Conservation (phyloP, 257 asterid species). For the Marsdenia floribunda region DNA sequence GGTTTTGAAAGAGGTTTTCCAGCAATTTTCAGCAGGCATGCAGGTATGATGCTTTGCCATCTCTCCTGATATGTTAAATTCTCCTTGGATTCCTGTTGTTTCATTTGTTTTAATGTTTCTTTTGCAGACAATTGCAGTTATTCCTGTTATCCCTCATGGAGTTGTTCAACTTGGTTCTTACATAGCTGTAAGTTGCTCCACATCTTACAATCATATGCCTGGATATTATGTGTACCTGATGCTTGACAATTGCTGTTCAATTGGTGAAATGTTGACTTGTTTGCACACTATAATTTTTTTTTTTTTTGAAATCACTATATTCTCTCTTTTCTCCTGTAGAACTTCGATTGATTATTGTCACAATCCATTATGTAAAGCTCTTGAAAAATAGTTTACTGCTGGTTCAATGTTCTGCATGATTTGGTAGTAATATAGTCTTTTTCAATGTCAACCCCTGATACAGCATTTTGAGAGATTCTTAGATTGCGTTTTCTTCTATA, state of each 20-base stretch:
- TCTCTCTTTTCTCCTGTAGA: not conserved
- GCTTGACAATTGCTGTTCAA: not conserved
- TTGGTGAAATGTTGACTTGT: not conserved
- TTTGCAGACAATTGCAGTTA: slow-evolving; percentile 71
- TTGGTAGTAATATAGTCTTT: not conserved
- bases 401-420: not conserved
- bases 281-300: not conserved
- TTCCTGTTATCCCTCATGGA: slow-evolving; percentile 93
- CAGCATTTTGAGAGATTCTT: not conserved
- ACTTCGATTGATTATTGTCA: not conserved
- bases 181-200: slow-evolving; percentile 33
- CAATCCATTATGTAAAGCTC: not conserved
- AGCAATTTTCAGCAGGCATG: slow-evolving; percentile 84
- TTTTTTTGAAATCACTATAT: not conserved
- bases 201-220: not conserved
- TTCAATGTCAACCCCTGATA: not conserved
- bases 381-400: not conserved
- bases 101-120: slow-evolving; percentile 5
- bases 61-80: not conserved
- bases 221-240: not conserved
- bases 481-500: not conserved
- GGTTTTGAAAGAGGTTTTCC: slow-evolving; percentile 67
- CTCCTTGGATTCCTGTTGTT: not conserved
- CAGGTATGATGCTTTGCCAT: slow-evolving; percentile 41
- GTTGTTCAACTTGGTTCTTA: slow-evolving; percentile 86